These are phyloP conservation scores for Sarocladiaceae sp. DNA, from an alignment of 2,329 filamentous ascomycete species.

Conservation along the genomic window DNA sequence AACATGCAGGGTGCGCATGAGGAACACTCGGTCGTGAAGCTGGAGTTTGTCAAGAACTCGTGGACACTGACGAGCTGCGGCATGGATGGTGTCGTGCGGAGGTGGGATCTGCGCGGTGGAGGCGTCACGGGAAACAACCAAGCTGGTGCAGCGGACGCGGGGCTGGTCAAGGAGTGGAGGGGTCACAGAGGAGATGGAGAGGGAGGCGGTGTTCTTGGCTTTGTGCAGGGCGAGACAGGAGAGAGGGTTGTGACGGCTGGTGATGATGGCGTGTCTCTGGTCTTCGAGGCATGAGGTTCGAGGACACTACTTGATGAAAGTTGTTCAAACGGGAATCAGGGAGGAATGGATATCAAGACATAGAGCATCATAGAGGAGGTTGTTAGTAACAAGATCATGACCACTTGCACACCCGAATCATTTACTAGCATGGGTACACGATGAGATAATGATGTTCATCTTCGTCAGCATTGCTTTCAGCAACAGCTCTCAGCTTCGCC, in stretches of 20 bases:
- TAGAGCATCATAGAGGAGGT: not conserved
- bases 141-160: slow-evolving; percentile 42
- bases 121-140: slow-evolving; percentile 23
- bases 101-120: slow-evolving; percentile 72
- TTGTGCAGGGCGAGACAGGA: slow-evolving; percentile 74
- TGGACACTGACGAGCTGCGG: slow-evolving; percentile 82
- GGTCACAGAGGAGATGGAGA: slow-evolving; percentile 81
- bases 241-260: slow-evolving; percentile 80
- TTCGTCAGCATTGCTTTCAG: no score
- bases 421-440: no score
- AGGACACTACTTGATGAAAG: no score
- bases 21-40: slow-evolving; percentile 84
- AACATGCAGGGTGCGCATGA: slow-evolving; percentile 80
- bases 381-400: no score
- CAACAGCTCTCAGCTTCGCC: no score
- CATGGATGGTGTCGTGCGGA: slow-evolving; percentile 82
- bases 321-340: not conserved
- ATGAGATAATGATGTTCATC: no score
- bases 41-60: slow-evolving; percentile 67
- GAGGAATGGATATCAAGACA: slow-evolving; percentile 2
- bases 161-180: slow-evolving; percentile 79
- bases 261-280: slow-evolving; percentile 68
- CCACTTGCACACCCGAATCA: no score
- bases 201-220: slow-evolving; percentile 82
- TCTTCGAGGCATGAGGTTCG: slow-evolving; percentile 52